Evolutionary conservation across 805 yeast species (phyloP).

Genomic region (Metschnikowia similis): DNA sequence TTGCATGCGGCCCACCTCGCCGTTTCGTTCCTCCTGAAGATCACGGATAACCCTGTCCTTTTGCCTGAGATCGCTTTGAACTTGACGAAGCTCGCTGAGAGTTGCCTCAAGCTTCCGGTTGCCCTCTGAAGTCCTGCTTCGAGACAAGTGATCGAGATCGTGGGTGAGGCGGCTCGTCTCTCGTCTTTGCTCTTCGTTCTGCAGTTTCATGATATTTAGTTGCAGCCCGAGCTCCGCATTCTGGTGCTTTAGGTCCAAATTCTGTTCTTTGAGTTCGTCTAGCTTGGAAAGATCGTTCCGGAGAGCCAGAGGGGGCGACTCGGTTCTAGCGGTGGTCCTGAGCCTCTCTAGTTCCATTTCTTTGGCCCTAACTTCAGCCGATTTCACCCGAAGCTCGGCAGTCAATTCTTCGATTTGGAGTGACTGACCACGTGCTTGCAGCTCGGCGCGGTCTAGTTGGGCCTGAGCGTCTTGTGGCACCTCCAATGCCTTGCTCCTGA

Average conservation of each 20-base stretch:
- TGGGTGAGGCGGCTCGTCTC: slow-evolving; percentile 3
- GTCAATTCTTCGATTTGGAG: slow-evolving; percentile 1
- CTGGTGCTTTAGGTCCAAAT: neutral
- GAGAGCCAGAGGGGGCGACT: neutral
- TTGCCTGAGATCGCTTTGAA: slow-evolving; percentile 8
- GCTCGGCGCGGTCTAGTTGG: slow-evolving; percentile 3
- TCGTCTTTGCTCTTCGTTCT: neutral
- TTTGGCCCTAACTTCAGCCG: neutral
- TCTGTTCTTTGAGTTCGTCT: neutral
- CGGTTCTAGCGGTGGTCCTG: neutral
- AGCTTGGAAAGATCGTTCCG: neutral
- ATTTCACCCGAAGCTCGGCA: neutral
- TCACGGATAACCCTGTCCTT: slow-evolving; percentile 6
- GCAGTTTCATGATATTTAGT: neutral
- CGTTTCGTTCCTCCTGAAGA: slow-evolving; percentile 6
- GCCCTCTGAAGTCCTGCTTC: slow-evolving; percentile 11
- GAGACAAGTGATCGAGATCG: slow-evolving; percentile 4
- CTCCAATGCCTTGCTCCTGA: slow-evolving; percentile 4
- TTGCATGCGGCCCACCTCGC: slow-evolving; percentile 14
- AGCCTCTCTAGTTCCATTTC: neutral
- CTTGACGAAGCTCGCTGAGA: slow-evolving; percentile 6
- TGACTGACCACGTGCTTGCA: neutral
- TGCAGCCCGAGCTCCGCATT: neutral
- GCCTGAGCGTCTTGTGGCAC: slow-evolving; percentile 10
- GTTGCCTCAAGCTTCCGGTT: slow-evolving; percentile 7